Evolutionary conservation across 306 rosid genomes (phyloP).

Genomic region (Rosa multiflora): DNA sequence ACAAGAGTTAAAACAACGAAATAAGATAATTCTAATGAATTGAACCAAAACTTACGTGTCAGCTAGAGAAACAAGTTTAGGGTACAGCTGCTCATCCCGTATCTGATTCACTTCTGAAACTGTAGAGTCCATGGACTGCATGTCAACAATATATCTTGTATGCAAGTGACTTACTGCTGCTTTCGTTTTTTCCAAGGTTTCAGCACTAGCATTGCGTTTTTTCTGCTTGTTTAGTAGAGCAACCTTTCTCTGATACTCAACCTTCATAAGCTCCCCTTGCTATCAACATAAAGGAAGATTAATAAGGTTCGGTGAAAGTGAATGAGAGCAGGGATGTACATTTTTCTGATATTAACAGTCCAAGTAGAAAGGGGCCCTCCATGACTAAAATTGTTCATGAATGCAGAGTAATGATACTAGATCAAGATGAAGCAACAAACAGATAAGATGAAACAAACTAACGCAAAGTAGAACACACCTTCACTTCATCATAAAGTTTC

Average conservation of each 20-base stretch:
- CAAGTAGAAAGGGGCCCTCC: neutral
- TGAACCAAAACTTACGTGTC: constrained; percentile 48
- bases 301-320: neutral
- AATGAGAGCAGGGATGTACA: neutral
- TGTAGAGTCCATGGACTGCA: constrained; percentile 93
- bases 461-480: constrained; percentile 37
- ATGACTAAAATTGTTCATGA: neutral
- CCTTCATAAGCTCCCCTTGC: constrained; percentile 93
- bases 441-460: constrained; percentile 1
- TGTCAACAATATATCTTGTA: constrained; percentile 82
- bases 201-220: constrained; percentile 61
- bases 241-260: constrained; percentile 81
- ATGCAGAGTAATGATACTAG: neutral
- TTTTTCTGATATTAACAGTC: neutral
- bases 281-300: constrained; percentile 30
- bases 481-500: constrained; percentile 88
- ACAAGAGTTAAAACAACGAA: neutral
- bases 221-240: constrained; percentile 71
- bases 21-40: neutral
- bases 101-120: constrained; percentile 74
- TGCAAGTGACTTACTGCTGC: constrained; percentile 90
- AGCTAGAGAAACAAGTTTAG: constrained; percentile 70
- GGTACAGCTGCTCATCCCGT: constrained; percentile 79
- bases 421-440: constrained; percentile 12
- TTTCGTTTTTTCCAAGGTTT: constrained; percentile 79